Evolutionary conservation across 495 filamentous ascomycete species (phyloP).

Genomic region (Podospora pseudopauciseta): DNA sequence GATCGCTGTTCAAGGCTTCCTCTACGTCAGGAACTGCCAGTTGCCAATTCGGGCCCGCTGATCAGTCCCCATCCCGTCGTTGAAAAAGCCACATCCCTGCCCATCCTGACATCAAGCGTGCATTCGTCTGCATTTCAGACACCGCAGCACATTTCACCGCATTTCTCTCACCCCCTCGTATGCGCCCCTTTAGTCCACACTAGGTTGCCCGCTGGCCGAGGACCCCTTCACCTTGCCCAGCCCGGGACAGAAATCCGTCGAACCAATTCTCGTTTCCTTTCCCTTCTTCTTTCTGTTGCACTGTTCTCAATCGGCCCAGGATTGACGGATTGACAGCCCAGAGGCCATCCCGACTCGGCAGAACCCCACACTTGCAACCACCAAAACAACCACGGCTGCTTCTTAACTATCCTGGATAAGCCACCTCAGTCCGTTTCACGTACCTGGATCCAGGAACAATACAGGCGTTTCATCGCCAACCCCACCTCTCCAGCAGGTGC

Average conservation of each 20-base stretch:
- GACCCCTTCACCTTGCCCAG: not conserved
- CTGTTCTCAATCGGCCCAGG: conserved; percentile 10
- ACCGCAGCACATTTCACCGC: not conserved
- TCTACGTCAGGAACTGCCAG: conserved; percentile 11
- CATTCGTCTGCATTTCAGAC: not conserved
- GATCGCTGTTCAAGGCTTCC: not conserved
- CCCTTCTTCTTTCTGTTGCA: conserved; percentile 12
- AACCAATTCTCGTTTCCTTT: conserved; percentile 1
- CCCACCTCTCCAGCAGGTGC: not conserved
- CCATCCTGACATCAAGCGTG: conserved; percentile 20
- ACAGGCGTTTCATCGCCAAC: not conserved
- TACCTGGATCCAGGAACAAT: conserved; percentile 1
- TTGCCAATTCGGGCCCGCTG: conserved; percentile 21
- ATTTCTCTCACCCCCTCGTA: not conserved
- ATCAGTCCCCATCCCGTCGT: conserved; percentile 21
- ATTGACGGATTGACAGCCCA: not conserved
- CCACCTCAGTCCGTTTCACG: not conserved
- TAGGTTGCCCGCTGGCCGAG: not conserved
- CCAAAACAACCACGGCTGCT: not conserved
- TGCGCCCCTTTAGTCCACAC: not conserved
- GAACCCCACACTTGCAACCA: not conserved
- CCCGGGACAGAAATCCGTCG: not conserved
- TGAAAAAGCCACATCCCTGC: conserved; percentile 16
- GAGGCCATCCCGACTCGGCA: conserved; percentile 1
- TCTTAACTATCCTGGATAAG: conserved; percentile 2